Evolutionary conservation across 805 yeast genomes (phyloP).

Genomic region (Wickerhamomyces chambardii): DNA sequence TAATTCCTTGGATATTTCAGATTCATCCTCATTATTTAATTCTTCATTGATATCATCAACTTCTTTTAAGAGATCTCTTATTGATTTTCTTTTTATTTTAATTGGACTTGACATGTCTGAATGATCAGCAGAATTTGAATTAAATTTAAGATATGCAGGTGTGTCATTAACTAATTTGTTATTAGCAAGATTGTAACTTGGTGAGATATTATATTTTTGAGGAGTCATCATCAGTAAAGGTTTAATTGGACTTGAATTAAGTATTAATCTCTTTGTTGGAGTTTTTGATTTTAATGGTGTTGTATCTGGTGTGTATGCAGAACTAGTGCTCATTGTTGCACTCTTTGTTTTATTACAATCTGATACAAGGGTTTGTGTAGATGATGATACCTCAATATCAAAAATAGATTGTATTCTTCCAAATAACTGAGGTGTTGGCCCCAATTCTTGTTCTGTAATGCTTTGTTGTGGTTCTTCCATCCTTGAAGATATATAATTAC

Average conservation of each 20-base stretch:
- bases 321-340: no score
- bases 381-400: conserved; percentile 26
- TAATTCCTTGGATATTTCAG: conserved; percentile 9
- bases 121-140: not conserved
- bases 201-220: no score
- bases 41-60: conserved; percentile 7
- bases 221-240: conserved; percentile 4
- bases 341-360: no score
- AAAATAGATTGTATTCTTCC: conserved; percentile 72
- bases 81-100: not conserved
- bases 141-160: conserved; percentile 32
- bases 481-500: no score
- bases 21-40: conserved; percentile 14
- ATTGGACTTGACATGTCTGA: not conserved
- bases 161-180: conserved; percentile 17
- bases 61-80: not conserved
- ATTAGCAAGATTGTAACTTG: conserved; percentile 7
- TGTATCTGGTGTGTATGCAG: conserved; percentile 8
- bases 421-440: conserved; percentile 83
- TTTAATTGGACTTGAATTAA: not conserved
- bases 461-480: conserved; percentile 4
- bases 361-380: conserved; percentile 1
- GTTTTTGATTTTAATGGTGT: conserved; percentile 7
- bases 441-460: conserved; percentile 40
- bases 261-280: not conserved